Evolutionary conservation across 1,284 basidiomycete species (phyloP).

Genomic region (Lignosus rhinocerotis): DNA sequence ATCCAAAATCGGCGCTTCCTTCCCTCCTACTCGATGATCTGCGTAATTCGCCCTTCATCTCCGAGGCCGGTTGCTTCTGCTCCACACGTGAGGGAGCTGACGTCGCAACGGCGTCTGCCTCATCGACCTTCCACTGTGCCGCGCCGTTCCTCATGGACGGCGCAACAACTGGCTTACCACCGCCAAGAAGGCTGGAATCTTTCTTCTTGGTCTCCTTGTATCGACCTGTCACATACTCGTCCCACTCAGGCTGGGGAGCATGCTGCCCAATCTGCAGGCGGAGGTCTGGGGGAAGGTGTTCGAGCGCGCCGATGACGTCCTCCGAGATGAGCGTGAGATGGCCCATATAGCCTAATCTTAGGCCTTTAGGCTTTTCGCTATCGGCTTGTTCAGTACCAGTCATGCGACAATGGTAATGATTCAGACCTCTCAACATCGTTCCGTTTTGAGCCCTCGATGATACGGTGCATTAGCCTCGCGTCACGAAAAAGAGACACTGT

Average conservation of each 20-base stretch:
- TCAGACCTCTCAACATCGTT: slow-evolving; percentile 77
- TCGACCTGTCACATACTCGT: slow-evolving; percentile 80
- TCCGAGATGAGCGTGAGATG: slow-evolving; percentile 94
- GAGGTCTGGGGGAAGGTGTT: slow-evolving; percentile 86
- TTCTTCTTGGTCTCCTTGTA: slow-evolving; percentile 85
- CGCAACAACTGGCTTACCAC: slow-evolving; percentile 70
- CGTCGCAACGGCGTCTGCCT: slow-evolving; percentile 50
- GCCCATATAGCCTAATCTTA: slow-evolving; percentile 94
- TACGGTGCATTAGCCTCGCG: slow-evolving; percentile 75
- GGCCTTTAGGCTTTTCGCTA: slow-evolving; percentile 66
- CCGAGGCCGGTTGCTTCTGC: slow-evolving; percentile 24
- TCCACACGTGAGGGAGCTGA: slow-evolving; percentile 24
- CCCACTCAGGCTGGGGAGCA: slow-evolving; percentile 83
- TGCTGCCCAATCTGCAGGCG: slow-evolving; percentile 60
- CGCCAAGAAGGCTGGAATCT: slow-evolving; percentile 81
- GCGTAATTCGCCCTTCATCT: slow-evolving; percentile 58
- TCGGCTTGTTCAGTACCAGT: neutral
- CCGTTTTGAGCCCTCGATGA: slow-evolving; percentile 79
- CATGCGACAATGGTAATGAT: slow-evolving; percentile 5
- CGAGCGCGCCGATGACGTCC: slow-evolving; percentile 83
- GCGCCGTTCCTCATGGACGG: slow-evolving; percentile 38
- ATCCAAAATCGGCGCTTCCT: slow-evolving; percentile 68
- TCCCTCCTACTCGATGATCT: slow-evolving; percentile 48
- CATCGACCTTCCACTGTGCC: slow-evolving; percentile 70
- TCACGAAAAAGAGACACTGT: slow-evolving; percentile 82